Evolutionary conservation across 805 yeast genomes (phyloP), one percentile per base, ranked within the genome.

Genomic region (Myxozyma monticola): DNA sequence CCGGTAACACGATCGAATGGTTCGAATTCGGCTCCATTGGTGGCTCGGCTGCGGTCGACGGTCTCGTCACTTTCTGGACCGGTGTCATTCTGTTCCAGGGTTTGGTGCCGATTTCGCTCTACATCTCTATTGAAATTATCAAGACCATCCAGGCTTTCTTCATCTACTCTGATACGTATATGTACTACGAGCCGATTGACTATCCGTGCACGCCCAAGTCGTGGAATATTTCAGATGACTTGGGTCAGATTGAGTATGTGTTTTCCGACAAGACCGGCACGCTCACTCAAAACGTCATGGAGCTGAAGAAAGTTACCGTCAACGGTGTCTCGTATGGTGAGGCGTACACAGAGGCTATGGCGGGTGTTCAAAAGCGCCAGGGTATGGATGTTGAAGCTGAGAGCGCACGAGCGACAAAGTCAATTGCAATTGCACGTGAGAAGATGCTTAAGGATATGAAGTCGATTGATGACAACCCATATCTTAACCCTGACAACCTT

Each of bases 261-360:
- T 85, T 85, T 67, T 81, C 88, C 65, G 95, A 85, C 70, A 85
- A 85, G 66, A 85, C 95, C 0, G 95, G 95, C 31, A 85, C 95
- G 0, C 71, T 85, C 61, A 85, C 95, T 5, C 91, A 85, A 67
- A 85, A 85, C 62, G 80, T 84, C 22, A 85, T 85, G 95, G 88
- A 84, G 63, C 86, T 85, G 70, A 80, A 81, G 53, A 85, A 85
- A 63, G 84, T 89, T 65, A 77, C 88, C 3, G 76, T 86, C 51
- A 79, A 77, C 47, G 85, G 88, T 24, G 75, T 75, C 34, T 65
- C 83, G 0, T 86, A 85, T 60, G 93, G 91, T 8, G 70, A 76
- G 33, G 88, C 91, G 0, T 85, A 84, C 65, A 85, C 91, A 2
- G 90, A 85, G 61, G 89, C 90, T 0, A 75, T 80, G 66, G 81